phyloP scores from a whole-genome alignment of 2,329 filamentous ascomycete species.

The Ceratocystiopsis minuta region DNA sequence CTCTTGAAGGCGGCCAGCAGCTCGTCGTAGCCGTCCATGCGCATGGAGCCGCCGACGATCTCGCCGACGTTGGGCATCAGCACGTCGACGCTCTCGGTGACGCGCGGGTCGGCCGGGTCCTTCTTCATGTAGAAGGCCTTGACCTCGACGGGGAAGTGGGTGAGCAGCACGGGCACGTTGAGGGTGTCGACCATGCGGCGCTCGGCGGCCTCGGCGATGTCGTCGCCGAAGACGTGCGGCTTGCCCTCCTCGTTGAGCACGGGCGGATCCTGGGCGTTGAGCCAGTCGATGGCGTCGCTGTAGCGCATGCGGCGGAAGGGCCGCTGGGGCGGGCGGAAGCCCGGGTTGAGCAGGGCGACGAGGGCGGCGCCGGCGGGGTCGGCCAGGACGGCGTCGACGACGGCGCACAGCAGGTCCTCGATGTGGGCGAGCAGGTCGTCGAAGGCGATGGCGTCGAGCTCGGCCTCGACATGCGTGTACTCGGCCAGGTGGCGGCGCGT shows the following conservation, averaged over 20 bases:
- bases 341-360: slow-evolving; percentile 78
- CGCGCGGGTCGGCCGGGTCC: slow-evolving; percentile 56
- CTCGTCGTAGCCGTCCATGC: slow-evolving; percentile 82
- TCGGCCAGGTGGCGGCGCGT: slow-evolving; percentile 84
- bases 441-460: slow-evolving; percentile 91
- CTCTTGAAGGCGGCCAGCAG: slow-evolving; percentile 74
- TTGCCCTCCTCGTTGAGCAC: slow-evolving; percentile 88
- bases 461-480: slow-evolving; percentile 92
- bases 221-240: slow-evolving; percentile 81
- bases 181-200: slow-evolving; percentile 93
- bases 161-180: slow-evolving; percentile 63
- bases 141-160: slow-evolving; percentile 92
- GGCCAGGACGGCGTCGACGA: slow-evolving; percentile 58
- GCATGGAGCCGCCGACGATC: slow-evolving; percentile 93
- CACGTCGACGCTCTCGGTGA: slow-evolving; percentile 82
- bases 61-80: slow-evolving; percentile 86
- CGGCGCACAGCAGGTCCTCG: slow-evolving; percentile 71
- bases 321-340: slow-evolving; percentile 61
- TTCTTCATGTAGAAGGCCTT: slow-evolving; percentile 99
- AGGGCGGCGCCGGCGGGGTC: slow-evolving; percentile 55
- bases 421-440: slow-evolving; percentile 74
- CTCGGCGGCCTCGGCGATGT: slow-evolving; percentile 90
- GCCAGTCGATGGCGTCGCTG: slow-evolving; percentile 83
- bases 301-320: slow-evolving; percentile 96
- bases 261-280: slow-evolving; percentile 57